Percentiles rank a stretch among this genome's conserved stretches.
Evolutionary conservation across 192 early-diverging fungal species (phyloP).

Genomic region (Globomyces pollinis-pini): DNA sequence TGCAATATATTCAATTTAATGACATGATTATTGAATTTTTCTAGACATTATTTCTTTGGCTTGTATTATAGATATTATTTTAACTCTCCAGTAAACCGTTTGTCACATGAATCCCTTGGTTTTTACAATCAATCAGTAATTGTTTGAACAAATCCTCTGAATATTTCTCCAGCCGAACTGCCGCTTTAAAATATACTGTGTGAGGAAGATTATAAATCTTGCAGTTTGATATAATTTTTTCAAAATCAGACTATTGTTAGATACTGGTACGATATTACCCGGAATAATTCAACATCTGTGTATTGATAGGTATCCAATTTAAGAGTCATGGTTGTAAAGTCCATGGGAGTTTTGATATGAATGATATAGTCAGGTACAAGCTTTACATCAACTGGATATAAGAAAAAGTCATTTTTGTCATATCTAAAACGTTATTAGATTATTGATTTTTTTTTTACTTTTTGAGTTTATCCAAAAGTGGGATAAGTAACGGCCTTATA

Average conservation of each 20-base stretch:
- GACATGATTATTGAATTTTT: too few relatives aligned
- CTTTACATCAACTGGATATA: constrained; percentile 55
- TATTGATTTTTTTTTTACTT: constrained; percentile 40
- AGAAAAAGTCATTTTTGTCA: constrained; percentile 64
- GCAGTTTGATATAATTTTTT: constrained; percentile 64
- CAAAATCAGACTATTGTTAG: constrained; percentile 55
- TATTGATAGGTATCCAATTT: constrained; percentile 56
- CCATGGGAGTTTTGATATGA: constrained; percentile 69
- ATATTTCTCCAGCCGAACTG: constrained; percentile 40
- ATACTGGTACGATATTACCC: too few relatives aligned
- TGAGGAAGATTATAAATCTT: constrained; percentile 67
- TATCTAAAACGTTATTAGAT: too few relatives aligned
- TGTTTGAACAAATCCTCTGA: background rate
- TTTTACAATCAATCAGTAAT: too few relatives aligned
- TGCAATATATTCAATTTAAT: too few relatives aligned
- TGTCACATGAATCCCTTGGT: too few relatives aligned
- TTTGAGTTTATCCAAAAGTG: constrained; percentile 59
- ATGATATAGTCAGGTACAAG: constrained; percentile 71
- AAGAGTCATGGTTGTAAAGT: constrained; percentile 54
- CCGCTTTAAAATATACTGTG: constrained; percentile 62
- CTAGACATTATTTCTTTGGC: too few relatives aligned
- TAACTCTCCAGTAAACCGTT: too few relatives aligned
- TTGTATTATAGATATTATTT: too few relatives aligned
- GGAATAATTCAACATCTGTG: too few relatives aligned
- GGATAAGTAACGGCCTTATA: constrained; percentile 55